These are phyloP conservation scores for Pistacia atlantica DNA, from an alignment of 345 rosid genomes.

Conservation along the genomic window DNA sequence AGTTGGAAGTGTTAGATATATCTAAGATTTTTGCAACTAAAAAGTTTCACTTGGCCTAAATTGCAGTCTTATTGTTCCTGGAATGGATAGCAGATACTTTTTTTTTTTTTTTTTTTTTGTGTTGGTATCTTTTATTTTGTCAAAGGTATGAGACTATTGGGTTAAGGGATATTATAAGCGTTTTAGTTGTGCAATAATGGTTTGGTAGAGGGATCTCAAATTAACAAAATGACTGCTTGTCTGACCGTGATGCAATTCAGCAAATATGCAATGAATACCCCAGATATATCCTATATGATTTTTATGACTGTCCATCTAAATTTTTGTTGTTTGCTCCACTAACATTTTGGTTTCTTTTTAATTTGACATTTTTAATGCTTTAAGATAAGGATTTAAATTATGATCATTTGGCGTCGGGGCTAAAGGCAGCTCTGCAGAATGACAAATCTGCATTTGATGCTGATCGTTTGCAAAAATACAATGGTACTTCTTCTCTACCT, in stretches of 20 bases:
- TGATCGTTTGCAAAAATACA: conserved; percentile 63
- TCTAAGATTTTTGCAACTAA: neutral
- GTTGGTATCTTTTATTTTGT: neutral
- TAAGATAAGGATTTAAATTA: conserved; percentile 65
- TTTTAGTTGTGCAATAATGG: neutral
- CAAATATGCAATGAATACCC: neutral
- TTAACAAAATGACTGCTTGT: neutral
- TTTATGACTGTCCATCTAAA: neutral
- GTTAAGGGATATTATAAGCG: neutral
- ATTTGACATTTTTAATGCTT: conserved; percentile 7
- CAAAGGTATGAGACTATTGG: neutral
- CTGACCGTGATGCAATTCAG: neutral
- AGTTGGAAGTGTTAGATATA: neutral
- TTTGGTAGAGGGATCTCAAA: neutral
- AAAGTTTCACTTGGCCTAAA: neutral
- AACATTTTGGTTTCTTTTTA: neutral
- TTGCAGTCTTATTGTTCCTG: neutral
- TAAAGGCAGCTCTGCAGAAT: conserved; percentile 63
- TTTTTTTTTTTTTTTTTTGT: neutral
- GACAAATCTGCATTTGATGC: conserved; percentile 76
- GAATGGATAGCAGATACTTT: neutral
- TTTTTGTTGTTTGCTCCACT: neutral
- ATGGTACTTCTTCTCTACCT: conserved; percentile 38
- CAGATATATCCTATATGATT: neutral
- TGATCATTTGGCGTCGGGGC: conserved; percentile 67